Evolutionary conservation across 2,329 filamentous ascomycete genomes (phyloP), one percentile per base, ranked within the genome.

Genomic region (Mycocentrospora acerina): DNA sequence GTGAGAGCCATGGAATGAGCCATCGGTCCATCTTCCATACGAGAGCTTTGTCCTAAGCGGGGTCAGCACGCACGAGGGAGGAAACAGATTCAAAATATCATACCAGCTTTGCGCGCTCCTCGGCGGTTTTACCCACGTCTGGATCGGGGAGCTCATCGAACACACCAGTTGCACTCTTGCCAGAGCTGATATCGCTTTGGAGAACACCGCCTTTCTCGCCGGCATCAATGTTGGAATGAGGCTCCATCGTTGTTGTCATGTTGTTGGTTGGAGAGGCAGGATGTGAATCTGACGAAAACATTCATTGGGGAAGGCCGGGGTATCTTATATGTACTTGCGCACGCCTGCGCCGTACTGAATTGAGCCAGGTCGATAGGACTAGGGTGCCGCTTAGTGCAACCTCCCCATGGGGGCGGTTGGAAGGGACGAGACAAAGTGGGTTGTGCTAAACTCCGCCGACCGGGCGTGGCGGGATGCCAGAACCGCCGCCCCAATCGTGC

Each of bases 21-120:
- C 64, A 68, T 9, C 59, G 15, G 48, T 71, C 69, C 53, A 71
- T 70, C 55, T 71, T 71, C 49, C 68, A 60, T 31, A 71, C 51
- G 19, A 71, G 56, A 7, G 62, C 63, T 32, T 54, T 57, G 55
- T 66, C 63, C 63, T 66, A 35, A 7, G 14, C 3, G 5, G 18
- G n/a, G 44, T 60, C 32, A 64, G 53, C 29, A 30, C 28, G n/a
- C 19, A 22, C 9, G 16, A 29, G 17, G 15, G 7, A 17, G 19
- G 33, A 4, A n/a, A 17, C 13, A 33, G 11, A 33, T n/a, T n/a
- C n/a, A 32, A 22, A 25, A 13, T 5, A 36, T 47, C 55, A 30
- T 63, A 66, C 63, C 30, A 66, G 58, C 24, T 38, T 52, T 13
- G 56, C 59, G 26, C 63, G 59, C 55, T 66, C 63, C 38, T 53